A percentile compares a stretch with the other conserved stretches of the same genome.
Evolutionary conservation across 192 early-diverging fungal genomes (phyloP).

Genomic region (Coemansia sp.): DNA sequence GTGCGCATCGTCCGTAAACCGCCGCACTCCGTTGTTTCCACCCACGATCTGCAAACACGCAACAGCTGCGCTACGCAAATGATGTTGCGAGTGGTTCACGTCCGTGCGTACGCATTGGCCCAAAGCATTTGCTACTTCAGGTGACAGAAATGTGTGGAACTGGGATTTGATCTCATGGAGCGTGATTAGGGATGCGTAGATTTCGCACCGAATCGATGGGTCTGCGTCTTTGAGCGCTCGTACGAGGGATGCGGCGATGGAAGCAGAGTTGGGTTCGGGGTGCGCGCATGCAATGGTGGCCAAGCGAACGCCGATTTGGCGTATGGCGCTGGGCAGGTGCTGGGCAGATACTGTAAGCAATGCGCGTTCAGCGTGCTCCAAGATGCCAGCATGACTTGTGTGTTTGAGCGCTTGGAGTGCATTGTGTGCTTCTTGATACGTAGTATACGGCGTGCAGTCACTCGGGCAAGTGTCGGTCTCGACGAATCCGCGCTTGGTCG

Average conservation of each 20-base stretch:
- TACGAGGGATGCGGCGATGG: constrained; percentile 8
- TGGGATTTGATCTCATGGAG: constrained; percentile 41
- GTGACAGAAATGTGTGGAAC: constrained; percentile 4
- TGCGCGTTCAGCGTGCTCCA: constrained; percentile 14
- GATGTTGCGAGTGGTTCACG: constrained; percentile 38
- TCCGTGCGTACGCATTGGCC: not conserved
- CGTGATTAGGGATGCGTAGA: constrained; percentile 29
- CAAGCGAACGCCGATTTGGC: constrained; percentile 38
- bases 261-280: constrained; percentile 22
- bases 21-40: constrained; percentile 9
- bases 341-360: constrained; percentile 2
- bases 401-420: constrained; percentile 21
- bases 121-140: not conserved
- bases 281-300: constrained; percentile 28
- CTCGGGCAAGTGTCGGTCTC: not conserved
- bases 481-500: constrained; percentile 13
- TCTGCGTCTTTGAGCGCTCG: constrained; percentile 14
- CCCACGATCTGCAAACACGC: constrained; percentile 9
- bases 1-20: constrained; percentile 38
- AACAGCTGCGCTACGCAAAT: constrained; percentile 41
- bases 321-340: constrained; percentile 16
- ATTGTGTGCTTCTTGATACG: constrained; percentile 36
- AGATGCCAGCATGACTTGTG: constrained; percentile 7
- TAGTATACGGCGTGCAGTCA: constrained; percentile 15
- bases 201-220: constrained; percentile 41